phyloP scores from a whole-genome alignment of 2,329 filamentous ascomycete genomes.

The Venturia carpophila region DNA sequence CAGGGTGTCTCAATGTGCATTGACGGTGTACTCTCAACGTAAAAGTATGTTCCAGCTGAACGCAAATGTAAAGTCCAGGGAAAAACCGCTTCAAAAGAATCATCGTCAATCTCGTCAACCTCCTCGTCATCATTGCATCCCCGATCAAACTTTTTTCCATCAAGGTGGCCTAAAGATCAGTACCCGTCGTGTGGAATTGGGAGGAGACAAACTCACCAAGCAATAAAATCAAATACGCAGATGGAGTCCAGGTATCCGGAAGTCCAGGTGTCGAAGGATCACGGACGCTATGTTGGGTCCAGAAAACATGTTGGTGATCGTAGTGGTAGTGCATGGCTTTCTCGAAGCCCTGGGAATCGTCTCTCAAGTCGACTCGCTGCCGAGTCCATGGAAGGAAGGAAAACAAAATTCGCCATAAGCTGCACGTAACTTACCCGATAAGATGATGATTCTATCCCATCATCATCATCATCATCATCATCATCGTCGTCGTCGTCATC shows the following conservation, averaged over 20 bases:
- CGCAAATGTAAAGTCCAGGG: background rate
- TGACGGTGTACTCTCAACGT: background rate
- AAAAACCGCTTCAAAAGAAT: background rate
- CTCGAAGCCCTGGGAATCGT: background rate
- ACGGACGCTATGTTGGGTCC: background rate
- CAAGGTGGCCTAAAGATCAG: conserved; percentile 1
- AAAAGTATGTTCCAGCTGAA: background rate
- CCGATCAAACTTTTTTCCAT: background rate
- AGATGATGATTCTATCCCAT: background rate
- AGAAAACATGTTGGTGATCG: background rate
- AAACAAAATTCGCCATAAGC: background rate
- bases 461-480: background rate
- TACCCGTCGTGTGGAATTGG: background rate
- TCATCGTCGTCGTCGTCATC: no score
- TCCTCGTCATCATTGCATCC: background rate
- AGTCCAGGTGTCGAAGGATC: background rate
- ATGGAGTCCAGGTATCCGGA: background rate
- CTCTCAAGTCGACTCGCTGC: background rate
- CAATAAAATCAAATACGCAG: background rate
- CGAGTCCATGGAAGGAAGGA: background rate
- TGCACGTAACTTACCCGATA: background rate
- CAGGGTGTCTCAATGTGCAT: background rate
- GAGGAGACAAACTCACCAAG: background rate
- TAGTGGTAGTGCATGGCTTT: background rate
- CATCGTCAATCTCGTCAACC: no score